Base-by-base conservation (phyloP, 306 rosid genomes). In the Pyrus pyrifolia region DNA sequence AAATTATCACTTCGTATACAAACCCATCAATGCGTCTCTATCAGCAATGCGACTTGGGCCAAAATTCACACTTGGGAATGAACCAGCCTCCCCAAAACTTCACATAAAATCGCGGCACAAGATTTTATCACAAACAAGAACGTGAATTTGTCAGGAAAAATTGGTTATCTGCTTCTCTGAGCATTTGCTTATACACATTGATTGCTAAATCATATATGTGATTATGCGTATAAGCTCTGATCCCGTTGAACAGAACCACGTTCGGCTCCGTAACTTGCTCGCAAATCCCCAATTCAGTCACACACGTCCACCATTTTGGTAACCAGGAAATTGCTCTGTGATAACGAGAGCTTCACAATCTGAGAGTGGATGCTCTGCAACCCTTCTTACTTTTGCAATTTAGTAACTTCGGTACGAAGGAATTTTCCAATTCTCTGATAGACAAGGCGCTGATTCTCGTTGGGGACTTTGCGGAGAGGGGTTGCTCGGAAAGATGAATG, bases 271-370 rank as follows among this genome's bases (percentile, higher is more conserved):
- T 25, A 30, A 86, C 91, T 73, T 85, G 88, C 31, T 86, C 58
- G 45, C 3, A 83, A 72, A 29, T 88, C 33, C 8, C 87, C 89
- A 73, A 52, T 69, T 45, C 61, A 64, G 80, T 87, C 90, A 31
- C 96, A 88, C 3, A 81, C 77, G 52, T 87, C 88, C 82, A 90
- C 73, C 96, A 92, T 90, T 81, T 88, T 90, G 14, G 97, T 87
- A 33, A 77, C 79, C 74, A 92, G 44, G 81, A 86, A 92, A 76
- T 87, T 92, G 87, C 97, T 92, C 44, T 90, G 91, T 63, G 96
- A 80, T 13, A 92, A 81, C 3, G 89, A 86, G 0, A 80, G 74
- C 79, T 83, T 88, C 51, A 88, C 81, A 3, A 90, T 63, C 65
- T 72, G 84, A 25, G 87, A 89, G 52, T 90, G 93, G 64, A 90